A percentile compares a stretch with the other conserved stretches of the same genome.
These are phyloP conservation scores for Trichoderma gamsii DNA, from an alignment of 495 filamentous ascomycete genomes.

Conservation along the genomic window DNA sequence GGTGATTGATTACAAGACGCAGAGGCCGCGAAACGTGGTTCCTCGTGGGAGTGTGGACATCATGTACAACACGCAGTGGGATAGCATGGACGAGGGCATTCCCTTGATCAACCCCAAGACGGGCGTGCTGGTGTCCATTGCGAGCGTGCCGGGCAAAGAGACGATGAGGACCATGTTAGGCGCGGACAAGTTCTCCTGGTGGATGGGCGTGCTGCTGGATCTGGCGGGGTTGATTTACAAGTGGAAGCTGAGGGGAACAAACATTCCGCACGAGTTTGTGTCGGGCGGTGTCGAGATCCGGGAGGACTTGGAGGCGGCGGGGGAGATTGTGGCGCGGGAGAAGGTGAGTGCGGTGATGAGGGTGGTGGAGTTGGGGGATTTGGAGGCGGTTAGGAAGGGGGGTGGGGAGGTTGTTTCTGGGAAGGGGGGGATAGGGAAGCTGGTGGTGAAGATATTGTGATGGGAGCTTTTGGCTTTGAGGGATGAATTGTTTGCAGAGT, in stretches of 20 bases:
- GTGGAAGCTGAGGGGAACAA: slow-evolving; percentile 33
- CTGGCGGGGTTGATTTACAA: slow-evolving; percentile 33
- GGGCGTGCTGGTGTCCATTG: slow-evolving; percentile 37
- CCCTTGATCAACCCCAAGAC: slow-evolving; percentile 33
- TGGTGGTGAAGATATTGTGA: slow-evolving; percentile 43
- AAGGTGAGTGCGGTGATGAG: slow-evolving; percentile 42
- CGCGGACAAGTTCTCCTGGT: slow-evolving; percentile 28
- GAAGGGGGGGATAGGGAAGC: slow-evolving; percentile 52
- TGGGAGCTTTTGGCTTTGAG: background rate
- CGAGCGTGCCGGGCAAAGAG: slow-evolving; percentile 32
- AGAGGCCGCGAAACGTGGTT: slow-evolving; percentile 35
- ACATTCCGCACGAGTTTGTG: slow-evolving; percentile 34
- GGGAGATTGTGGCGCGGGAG: slow-evolving; percentile 37
- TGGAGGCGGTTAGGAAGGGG: slow-evolving; percentile 38
- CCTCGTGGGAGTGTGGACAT: slow-evolving; percentile 45
- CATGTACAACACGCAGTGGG: slow-evolving; percentile 46
- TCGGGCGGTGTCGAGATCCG: slow-evolving; percentile 31
- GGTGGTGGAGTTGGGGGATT: slow-evolving; percentile 38
- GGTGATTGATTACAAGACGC: slow-evolving; percentile 46
- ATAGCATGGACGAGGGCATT: slow-evolving; percentile 28
- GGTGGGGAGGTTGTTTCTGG: slow-evolving; percentile 42
- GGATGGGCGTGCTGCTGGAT: slow-evolving; percentile 29
- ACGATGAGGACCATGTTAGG: slow-evolving; percentile 33
- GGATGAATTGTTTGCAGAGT: background rate
- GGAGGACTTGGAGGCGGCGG: slow-evolving; percentile 38